A percentile compares a stretch with the other conserved stretches of the same genome.
These are phyloP conservation scores for Neopestalotiopsis sp. DNA, from an alignment of 2,329 filamentous ascomycete species.

Conservation along the genomic window DNA sequence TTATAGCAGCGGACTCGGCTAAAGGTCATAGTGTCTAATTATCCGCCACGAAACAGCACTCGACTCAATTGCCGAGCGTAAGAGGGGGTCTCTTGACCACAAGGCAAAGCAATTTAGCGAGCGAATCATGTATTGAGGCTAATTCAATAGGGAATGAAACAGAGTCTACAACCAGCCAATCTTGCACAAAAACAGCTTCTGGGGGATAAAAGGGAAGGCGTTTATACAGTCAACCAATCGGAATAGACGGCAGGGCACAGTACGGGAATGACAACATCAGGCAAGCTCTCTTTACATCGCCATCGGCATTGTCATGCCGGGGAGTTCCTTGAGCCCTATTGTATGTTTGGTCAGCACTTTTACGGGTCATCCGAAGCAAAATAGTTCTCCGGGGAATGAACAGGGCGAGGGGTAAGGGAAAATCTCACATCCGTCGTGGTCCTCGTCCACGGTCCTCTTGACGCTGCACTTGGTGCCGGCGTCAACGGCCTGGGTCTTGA, in stretches of 20 bases:
- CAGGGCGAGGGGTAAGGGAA: background rate
- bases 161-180: constrained; percentile 27
- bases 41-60: background rate
- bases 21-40: background rate
- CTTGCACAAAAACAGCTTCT: constrained; percentile 16
- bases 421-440: constrained; percentile 11
- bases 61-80: background rate
- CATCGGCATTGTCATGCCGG: constrained; percentile 1
- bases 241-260: background rate
- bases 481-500: constrained; percentile 35
- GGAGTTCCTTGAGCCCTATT: constrained; percentile 11
- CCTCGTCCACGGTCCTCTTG: constrained; percentile 5
- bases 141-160: constrained; percentile 20
- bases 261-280: too few relatives aligned
- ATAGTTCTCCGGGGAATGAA: background rate
- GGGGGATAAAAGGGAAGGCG: background rate
- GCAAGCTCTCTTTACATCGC: background rate
- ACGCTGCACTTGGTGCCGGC: constrained; percentile 34
- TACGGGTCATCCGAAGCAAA: background rate
- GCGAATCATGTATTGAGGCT: constrained; percentile 17
- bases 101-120: constrained; percentile 21
- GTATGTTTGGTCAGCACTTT: background rate
- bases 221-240: constrained; percentile 10
- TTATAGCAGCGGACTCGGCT: background rate
- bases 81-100: background rate